These are phyloP conservation scores for Ogataea ganodermae DNA, from an alignment of 805 yeast species.

Conservation along the genomic window DNA sequence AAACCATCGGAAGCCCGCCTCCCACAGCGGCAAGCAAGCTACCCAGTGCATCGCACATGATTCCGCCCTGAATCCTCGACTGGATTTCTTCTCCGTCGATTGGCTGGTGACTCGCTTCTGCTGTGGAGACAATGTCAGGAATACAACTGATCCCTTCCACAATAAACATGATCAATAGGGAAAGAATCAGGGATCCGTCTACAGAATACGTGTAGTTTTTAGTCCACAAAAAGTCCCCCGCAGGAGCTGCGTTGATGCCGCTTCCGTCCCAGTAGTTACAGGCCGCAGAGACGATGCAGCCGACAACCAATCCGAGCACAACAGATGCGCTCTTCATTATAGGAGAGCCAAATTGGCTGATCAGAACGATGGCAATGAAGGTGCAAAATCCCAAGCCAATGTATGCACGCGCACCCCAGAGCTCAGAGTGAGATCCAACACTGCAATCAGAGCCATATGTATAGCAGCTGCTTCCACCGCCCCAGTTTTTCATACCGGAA, in stretches of 20 bases:
- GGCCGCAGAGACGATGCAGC: conserved; percentile 85
- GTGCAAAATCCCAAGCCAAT: conserved; percentile 79
- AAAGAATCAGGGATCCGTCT: conserved; percentile 76
- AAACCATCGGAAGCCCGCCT: conserved; percentile 75
- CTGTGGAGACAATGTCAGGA: conserved; percentile 86
- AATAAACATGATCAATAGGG: conserved; percentile 70
- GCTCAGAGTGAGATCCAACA: conserved; percentile 44
- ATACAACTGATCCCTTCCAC: conserved; percentile 80
- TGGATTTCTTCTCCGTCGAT: conserved; percentile 75
- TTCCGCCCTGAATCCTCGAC: conserved; percentile 82
- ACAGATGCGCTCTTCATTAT: conserved; percentile 85
- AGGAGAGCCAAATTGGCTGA: conserved; percentile 81
- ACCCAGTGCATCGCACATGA: conserved; percentile 75
- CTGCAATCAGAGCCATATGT: conserved; percentile 44
- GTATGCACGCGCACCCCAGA: conserved; percentile 76
- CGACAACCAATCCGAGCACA: conserved; percentile 70
- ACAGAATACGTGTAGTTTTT: conserved; percentile 68
- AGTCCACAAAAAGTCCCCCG: conserved; percentile 77
- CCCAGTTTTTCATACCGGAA: conserved; percentile 75
- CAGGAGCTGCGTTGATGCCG: conserved; percentile 64
- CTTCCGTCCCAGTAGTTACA: conserved; percentile 69
- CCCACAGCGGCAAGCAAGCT: conserved; percentile 69
- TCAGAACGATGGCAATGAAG: conserved; percentile 60
- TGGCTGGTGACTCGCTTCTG: conserved; percentile 74
- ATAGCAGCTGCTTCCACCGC: conserved; percentile 73